Evolutionary conservation across 148 eudicot genomes (phyloP).

Genomic region (Salicornia ramosissima): DNA sequence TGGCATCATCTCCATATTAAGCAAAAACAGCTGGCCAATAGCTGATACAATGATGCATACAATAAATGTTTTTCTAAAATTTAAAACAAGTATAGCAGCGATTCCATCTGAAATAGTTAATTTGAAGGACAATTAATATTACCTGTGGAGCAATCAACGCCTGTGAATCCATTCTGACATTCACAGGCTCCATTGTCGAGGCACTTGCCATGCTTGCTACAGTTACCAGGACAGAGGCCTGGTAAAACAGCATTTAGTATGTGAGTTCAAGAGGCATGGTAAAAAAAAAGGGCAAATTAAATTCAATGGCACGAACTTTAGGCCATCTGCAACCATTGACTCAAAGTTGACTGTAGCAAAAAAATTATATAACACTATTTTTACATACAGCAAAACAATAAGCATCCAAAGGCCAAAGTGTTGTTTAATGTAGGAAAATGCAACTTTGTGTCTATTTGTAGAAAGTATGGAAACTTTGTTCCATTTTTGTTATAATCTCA

Average conservation of each 20-base stretch:
- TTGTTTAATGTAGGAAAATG: too few relatives aligned
- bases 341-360: too few relatives aligned
- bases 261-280: slow-evolving; percentile 4
- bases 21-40: not conserved
- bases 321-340: too few relatives aligned
- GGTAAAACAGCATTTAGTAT: slow-evolving; percentile 22
- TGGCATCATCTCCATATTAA: not conserved
- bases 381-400: too few relatives aligned
- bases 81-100: not conserved
- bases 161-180: slow-evolving; percentile 77
- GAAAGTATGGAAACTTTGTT: too few relatives aligned
- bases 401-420: too few relatives aligned
- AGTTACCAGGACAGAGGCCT: slow-evolving; percentile 78
- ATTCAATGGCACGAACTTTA: too few relatives aligned
- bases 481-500: too few relatives aligned
- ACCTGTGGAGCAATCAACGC: slow-evolving; percentile 96
- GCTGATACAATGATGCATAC: not conserved
- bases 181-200: slow-evolving; percentile 64
- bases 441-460: too few relatives aligned
- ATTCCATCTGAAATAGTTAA: not conserved
- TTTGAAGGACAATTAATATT: slow-evolving; percentile 8
- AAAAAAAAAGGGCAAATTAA: too few relatives aligned
- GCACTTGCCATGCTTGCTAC: slow-evolving; percentile 76
- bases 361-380: too few relatives aligned
- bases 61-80: not conserved